Conservation (phyloP, 2,329 filamentous ascomycete genomes). For the Calonectria pauciramosa region DNA sequence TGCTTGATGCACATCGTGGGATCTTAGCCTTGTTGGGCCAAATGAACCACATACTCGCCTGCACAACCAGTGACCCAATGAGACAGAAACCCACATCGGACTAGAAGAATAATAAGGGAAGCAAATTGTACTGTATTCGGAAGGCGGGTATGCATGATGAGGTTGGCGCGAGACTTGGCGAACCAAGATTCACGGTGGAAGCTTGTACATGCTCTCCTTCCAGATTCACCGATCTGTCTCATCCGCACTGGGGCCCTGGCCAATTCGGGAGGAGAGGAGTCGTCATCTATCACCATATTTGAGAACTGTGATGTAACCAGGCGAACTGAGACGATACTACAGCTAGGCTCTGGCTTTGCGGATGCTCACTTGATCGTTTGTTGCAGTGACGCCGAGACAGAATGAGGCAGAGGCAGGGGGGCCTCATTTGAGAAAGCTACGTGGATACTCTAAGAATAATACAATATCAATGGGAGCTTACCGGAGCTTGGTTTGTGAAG, state of each 20-base stretch:
- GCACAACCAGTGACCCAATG: background rate
- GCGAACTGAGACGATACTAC: background rate
- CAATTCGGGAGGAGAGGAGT: background rate
- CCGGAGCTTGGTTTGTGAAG: background rate
- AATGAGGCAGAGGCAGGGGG: background rate
- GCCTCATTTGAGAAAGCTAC: background rate
- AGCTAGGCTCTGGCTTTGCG: background rate
- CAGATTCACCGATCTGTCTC: background rate
- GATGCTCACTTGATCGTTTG: background rate
- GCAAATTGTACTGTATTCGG: background rate
- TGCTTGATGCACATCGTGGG: conserved; percentile 6
- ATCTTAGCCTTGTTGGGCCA: conserved; percentile 16
- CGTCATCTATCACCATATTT: background rate
- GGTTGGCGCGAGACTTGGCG: conserved; percentile 7
- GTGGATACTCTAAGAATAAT: background rate
- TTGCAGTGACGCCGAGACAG: background rate
- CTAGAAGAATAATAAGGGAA: background rate
- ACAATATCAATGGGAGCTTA: background rate
- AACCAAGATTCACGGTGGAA: background rate
- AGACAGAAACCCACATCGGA: background rate
- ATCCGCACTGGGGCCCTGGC: background rate
- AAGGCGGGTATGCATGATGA: conserved; percentile 10
- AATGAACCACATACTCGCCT: background rate
- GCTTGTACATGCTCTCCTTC: background rate
- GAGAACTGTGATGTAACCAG: background rate